phyloP scores from a whole-genome alignment of 345 rosid species.

The Citrus mangshanensis region DNA sequence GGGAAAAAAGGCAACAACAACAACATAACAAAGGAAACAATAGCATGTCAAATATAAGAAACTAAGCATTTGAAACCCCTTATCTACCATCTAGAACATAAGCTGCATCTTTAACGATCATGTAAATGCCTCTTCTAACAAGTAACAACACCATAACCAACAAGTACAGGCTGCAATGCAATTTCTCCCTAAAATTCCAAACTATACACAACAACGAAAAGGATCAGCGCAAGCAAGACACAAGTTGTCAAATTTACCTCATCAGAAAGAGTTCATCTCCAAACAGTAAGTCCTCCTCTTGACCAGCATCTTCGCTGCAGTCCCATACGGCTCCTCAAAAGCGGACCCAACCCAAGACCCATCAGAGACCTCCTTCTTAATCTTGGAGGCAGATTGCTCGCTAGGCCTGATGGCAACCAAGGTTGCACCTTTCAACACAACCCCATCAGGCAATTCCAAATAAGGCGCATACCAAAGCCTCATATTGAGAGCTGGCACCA shows the following conservation, averaged over 20 bases:
- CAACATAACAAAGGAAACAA: neutral
- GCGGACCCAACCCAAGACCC: conserved; percentile 75
- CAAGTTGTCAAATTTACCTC: conserved; percentile 24
- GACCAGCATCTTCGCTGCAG: conserved; percentile 84
- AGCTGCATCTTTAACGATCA: neutral
- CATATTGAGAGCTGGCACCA: conserved; percentile 92
- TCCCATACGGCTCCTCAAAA: conserved; percentile 81
- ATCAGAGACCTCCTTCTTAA: conserved; percentile 69
- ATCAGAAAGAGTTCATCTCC: conserved; percentile 98
- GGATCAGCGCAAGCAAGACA: neutral
- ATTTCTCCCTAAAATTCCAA: neutral
- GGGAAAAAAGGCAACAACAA: too few relatives aligned
- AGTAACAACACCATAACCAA: neutral
- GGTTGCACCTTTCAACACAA: conserved; percentile 83
- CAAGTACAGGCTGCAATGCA: neutral
- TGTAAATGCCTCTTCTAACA: neutral
- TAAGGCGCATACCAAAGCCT: conserved; percentile 93
- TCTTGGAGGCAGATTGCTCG: conserved; percentile 52
- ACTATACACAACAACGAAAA: neutral
- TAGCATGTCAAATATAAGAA: neutral
- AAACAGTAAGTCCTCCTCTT: conserved; percentile 91
- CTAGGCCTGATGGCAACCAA: conserved; percentile 93
- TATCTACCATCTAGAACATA: neutral
- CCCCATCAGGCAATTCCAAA: conserved; percentile 78
- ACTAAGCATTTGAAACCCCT: neutral